Evolutionary conservation across 2,329 filamentous ascomycete species (phyloP), one percentile per base, ranked within the genome.

Genomic region (Stenocarpella maydis): DNA sequence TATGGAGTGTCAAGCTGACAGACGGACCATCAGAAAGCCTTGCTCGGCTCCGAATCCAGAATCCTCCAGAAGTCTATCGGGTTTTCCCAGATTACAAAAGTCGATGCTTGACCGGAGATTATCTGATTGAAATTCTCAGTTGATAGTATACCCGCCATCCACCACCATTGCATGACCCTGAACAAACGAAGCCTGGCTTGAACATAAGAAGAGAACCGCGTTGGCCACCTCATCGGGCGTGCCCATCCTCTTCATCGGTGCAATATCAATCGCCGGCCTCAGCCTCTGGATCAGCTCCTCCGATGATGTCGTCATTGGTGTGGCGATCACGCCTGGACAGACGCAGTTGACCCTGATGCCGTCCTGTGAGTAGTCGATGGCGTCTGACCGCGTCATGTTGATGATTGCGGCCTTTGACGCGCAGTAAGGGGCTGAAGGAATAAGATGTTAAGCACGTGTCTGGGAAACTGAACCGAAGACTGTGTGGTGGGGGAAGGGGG

Each of bases 341-440:
- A 81, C 78, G 58, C 78, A 80, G 60, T 81, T 82, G 28, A 82
- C 74, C 17, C 80, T 74, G 58, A 82, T 80, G 1, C 75, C 75
- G 45, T 81, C 78, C n/a, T 65, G 68, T 0, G 86, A 84, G 73
- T 88, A 88, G 72, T 89, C 84, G 24, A 88, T 87, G 1, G 85
- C 86, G 72, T 88, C 87, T 0, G 84, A 80, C 7, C 83, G 79
- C 0, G 87, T 89, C 83, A 90, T 83, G 26, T 84, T 85, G 61
- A 89, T 84, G 2, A 89, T 82, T 0, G 87, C 87, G 17, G 86
- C 83, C 71, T 90, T 90, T 4, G 86, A 88, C 0, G 83, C 85
- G 66, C 85, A 88, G 71, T 89, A 89, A 1, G 85, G 81, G 12
- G 86, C 86, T 86, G 53, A 49, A 4, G 14, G 17, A 19, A 5